A percentile compares a stretch with the other conserved stretches of the same genome.
phyloP scores from a whole-genome alignment of 2,329 filamentous ascomycete species.

The Exophiala mesophila region DNA sequence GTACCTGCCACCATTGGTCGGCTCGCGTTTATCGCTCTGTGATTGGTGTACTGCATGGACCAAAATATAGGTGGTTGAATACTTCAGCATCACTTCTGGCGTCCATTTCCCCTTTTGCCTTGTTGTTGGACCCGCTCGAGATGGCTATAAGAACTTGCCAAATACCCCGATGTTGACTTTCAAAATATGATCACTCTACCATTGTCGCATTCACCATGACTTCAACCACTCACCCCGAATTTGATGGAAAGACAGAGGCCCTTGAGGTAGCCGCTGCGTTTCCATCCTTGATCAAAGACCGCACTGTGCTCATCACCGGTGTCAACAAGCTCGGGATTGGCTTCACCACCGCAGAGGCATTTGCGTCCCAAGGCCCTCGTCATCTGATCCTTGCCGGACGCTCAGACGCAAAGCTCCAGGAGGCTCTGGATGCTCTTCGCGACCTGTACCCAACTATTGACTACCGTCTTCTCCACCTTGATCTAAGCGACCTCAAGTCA shows the following conservation, averaged over 20 bases:
- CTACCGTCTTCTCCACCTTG: slow-evolving; percentile 30
- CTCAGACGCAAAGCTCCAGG: slow-evolving; percentile 31
- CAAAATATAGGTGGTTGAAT: too few species aligned
- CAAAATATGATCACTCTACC: too few species aligned
- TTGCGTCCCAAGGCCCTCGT: slow-evolving; percentile 33
- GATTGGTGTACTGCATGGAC: too few species aligned
- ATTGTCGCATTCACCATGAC: too few species aligned
- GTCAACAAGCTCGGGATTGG: slow-evolving; percentile 37
- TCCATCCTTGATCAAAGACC: slow-evolving; percentile 24
- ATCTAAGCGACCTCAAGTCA: slow-evolving; percentile 32
- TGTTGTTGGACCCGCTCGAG: too few species aligned
- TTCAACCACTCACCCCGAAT: slow-evolving; percentile 9
- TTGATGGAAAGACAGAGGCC: slow-evolving; percentile 8
- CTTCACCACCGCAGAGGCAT: slow-evolving; percentile 31
- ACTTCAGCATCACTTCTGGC: too few species aligned
- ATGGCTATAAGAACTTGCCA: too few species aligned
- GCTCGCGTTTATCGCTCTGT: too few species aligned
- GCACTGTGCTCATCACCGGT: slow-evolving; percentile 39
- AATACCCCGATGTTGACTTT: too few species aligned
- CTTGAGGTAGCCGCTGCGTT: slow-evolving; percentile 19
- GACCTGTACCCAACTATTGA: slow-evolving; percentile 20
- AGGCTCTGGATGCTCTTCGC: slow-evolving; percentile 28
- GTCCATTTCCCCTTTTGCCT: too few species aligned
- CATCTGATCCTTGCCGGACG: slow-evolving; percentile 39
- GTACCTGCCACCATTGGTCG: too few species aligned